phyloP scores from a whole-genome alignment of 106 monocot genomes.

The Dioscorea alata region DNA sequence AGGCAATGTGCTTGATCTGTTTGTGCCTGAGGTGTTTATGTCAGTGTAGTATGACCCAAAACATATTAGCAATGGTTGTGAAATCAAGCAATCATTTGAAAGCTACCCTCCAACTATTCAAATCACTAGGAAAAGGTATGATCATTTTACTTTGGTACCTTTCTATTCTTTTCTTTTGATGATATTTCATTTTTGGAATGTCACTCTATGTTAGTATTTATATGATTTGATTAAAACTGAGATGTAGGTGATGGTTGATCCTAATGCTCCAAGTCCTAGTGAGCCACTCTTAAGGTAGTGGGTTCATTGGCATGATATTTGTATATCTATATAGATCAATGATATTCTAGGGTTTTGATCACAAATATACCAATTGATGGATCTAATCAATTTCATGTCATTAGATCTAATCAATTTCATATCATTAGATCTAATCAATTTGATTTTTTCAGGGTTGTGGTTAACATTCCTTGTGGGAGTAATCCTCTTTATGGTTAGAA shows the following conservation, averaged over 20 bases:
- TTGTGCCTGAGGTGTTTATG: slow-evolving; percentile 7
- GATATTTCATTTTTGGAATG: background rate
- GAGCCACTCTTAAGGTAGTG: background rate
- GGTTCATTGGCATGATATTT: slow-evolving; percentile 1
- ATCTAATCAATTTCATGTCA: no score
- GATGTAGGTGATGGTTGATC: slow-evolving; percentile 8
- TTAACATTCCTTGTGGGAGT: background rate
- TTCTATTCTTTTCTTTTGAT: background rate
- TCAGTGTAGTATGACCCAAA: slow-evolving; percentile 5
- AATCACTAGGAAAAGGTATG: background rate
- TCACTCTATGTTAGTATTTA: background rate
- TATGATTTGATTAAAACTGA: background rate
- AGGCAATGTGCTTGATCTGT: slow-evolving; percentile 21
- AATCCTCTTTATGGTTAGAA: background rate
- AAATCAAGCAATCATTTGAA: slow-evolving; percentile 11
- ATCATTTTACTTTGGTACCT: slow-evolving; percentile 23
- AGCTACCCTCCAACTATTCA: slow-evolving; percentile 4
- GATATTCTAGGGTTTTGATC: no score
- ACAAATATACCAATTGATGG: no score
- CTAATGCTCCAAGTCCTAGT: slow-evolving; percentile 1
- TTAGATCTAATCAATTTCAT: no score
- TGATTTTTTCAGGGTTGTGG: background rate
- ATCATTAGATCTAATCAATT: no score
- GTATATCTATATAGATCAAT: no score
- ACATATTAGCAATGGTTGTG: slow-evolving; percentile 20